These are phyloP conservation scores for Cutaneotrichosporon sp. DNA, from an alignment of 1,284 basidiomycete species.

Conservation along the genomic window DNA sequence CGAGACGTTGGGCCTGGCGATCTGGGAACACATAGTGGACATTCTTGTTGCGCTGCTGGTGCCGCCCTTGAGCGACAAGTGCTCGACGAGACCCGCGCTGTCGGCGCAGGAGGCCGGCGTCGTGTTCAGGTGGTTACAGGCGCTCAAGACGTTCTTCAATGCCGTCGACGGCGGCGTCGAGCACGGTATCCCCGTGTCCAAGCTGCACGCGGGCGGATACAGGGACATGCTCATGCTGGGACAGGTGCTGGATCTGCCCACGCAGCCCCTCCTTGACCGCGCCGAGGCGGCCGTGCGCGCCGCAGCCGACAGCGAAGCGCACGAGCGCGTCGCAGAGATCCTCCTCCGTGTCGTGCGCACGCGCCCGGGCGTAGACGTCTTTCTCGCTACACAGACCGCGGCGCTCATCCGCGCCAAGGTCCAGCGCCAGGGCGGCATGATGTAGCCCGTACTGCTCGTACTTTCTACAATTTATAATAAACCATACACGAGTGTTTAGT, in stretches of 20 bases:
- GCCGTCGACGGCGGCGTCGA: slow-evolving; percentile 39
- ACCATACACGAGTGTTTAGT: too few relatives aligned
- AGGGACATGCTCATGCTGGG: slow-evolving; percentile 45
- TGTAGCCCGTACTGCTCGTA: too few relatives aligned
- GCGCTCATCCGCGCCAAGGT: slow-evolving; percentile 8
- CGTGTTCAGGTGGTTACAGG: slow-evolving; percentile 46
- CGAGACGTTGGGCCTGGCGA: slow-evolving; percentile 27
- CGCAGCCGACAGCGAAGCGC: slow-evolving; percentile 21
- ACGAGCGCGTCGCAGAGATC: slow-evolving; percentile 43
- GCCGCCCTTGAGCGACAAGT: slow-evolving; percentile 42
- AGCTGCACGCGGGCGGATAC: slow-evolving; percentile 38
- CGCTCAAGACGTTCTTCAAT: slow-evolving; percentile 47
- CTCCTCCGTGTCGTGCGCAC: slow-evolving; percentile 43
- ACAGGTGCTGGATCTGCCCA: slow-evolving; percentile 45
- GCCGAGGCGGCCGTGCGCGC: slow-evolving; percentile 39
- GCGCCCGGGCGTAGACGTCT: slow-evolving; percentile 33
- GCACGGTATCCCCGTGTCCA: slow-evolving; percentile 39
- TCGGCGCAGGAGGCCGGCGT: slow-evolving; percentile 35
- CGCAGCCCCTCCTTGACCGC: slow-evolving; percentile 35
- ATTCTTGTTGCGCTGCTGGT: slow-evolving; percentile 42
- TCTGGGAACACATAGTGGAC: slow-evolving; percentile 43
- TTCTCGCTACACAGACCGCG: slow-evolving; percentile 17
- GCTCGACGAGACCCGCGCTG: slow-evolving; percentile 15
- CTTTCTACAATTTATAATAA: too few relatives aligned
- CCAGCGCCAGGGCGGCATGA: neutral